Conservation (phyloP, 2,329 filamentous ascomycete species). For the Neobulgaria alba region DNA sequence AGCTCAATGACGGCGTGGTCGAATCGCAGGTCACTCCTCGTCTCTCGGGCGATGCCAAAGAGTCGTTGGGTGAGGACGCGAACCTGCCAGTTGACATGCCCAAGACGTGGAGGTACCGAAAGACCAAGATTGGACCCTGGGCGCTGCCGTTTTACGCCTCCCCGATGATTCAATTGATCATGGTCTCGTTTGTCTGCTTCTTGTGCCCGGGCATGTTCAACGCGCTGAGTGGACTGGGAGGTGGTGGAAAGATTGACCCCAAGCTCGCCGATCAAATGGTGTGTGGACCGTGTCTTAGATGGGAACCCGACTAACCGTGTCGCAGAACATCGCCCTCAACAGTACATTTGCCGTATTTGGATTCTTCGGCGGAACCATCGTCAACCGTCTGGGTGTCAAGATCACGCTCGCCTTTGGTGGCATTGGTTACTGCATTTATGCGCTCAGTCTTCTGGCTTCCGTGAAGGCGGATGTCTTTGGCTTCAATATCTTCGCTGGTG, state of each 20-base stretch:
- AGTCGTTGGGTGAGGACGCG: slow-evolving; percentile 1
- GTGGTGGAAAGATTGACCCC: slow-evolving; percentile 49
- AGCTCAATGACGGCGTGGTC: too few relatives aligned
- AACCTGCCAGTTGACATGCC: slow-evolving; percentile 5
- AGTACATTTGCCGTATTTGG: slow-evolving; percentile 49
- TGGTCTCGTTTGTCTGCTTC: slow-evolving; percentile 65
- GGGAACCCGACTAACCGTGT: too few relatives aligned
- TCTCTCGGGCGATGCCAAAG: not conserved
- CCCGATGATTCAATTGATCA: slow-evolving; percentile 60
- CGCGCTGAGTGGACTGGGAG: slow-evolving; percentile 56
- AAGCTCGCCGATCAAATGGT: slow-evolving; percentile 41
- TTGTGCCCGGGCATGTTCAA: slow-evolving; percentile 68
- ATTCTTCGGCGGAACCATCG: slow-evolving; percentile 67
- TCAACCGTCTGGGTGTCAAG: slow-evolving; percentile 66
- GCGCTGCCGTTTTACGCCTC: slow-evolving; percentile 63
- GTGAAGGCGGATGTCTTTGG: slow-evolving; percentile 58
- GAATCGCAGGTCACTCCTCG: too few relatives aligned
- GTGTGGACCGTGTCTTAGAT: too few relatives aligned
- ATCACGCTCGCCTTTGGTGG: slow-evolving; percentile 63
- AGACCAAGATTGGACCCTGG: slow-evolving; percentile 43
- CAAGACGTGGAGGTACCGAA: slow-evolving; percentile 59
- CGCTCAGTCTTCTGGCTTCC: slow-evolving; percentile 61
- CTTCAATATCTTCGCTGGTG: slow-evolving; percentile 70
- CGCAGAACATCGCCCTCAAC: slow-evolving; percentile 37
- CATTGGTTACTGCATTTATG: slow-evolving; percentile 68